Percentiles rank a stretch among this genome's conserved stretches.
phyloP scores from a whole-genome alignment of 1,284 basidiomycete genomes.

The Trichosporon coremiiforme region DNA sequence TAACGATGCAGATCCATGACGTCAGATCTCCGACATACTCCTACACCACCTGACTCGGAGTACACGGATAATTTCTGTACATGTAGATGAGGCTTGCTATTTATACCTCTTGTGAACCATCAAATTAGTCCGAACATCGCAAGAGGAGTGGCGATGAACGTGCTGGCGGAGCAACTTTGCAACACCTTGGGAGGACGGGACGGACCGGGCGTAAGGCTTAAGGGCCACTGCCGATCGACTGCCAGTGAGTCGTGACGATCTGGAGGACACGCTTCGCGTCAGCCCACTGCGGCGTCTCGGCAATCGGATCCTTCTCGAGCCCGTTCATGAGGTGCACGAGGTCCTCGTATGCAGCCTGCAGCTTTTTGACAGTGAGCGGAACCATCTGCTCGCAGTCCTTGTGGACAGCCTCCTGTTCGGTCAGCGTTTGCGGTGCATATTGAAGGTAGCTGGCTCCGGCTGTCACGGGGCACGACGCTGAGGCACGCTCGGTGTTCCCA shows the following conservation, averaged over 20 bases:
- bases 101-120: neutral
- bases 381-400: conserved; percentile 83
- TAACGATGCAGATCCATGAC: neutral
- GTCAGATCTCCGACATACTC: neutral
- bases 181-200: neutral
- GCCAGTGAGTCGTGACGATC: conserved; percentile 37
- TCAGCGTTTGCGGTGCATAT: conserved; percentile 14
- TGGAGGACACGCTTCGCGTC: conserved; percentile 36
- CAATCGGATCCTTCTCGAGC: conserved; percentile 34
- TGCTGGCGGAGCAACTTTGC: too few relatives aligned
- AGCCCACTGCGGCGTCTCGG: conserved; percentile 36
- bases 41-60: neutral
- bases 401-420: conserved; percentile 67
- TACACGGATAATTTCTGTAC: neutral
- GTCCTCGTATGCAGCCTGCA: conserved; percentile 66
- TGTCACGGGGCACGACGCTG: neutral
- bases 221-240: neutral
- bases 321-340: conserved; percentile 66
- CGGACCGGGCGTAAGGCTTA: too few relatives aligned
- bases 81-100: neutral
- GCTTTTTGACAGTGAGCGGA: conserved; percentile 64
- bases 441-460: neutral
- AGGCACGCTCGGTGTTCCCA: conserved; percentile 1
- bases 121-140: neutral
- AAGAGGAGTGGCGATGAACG: too few relatives aligned